Base-by-base conservation (phyloP, 2,329 filamentous ascomycete species). In the Apiospora koreana region DNA sequence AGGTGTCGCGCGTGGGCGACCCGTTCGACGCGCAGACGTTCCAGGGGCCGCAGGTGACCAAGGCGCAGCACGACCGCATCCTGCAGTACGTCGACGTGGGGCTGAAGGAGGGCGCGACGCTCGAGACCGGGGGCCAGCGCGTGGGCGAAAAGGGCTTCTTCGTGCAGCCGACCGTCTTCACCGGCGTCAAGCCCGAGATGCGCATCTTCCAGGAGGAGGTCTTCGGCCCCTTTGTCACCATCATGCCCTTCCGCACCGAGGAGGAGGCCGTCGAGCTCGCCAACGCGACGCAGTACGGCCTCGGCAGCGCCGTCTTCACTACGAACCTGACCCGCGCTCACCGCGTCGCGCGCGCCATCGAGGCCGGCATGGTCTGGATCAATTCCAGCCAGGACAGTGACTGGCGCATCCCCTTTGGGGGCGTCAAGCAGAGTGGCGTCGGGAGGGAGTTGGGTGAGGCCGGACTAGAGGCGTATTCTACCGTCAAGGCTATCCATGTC, bases 141-240 rank as follows among this genome's bases (percentile, higher is more conserved):
- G 91, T 91, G 82, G 93, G 93, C 72, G 79, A 86, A 78, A 91
- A 94, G 87, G 93, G 93, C 72, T 97, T 88, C 97, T 95, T 86
- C 18, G 50, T 58, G 95, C 97, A 82, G 86, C 95, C 86, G 94
- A 94, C 54, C 78, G 94, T 97, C 85, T 97, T 97, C 87, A 91
- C 89, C 82, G 91, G 94, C 79, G 94, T 96, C 75, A 89, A 85
- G 66, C 83, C 90, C 75, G 89, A 95, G 81, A 96, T 96, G 93
- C 95, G 93, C 89, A 96, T 97, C 79, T 91, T 94, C 84, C 89
- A 94, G 82, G 93, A 97, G 85, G 94, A 97, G 86, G 96, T 97
- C 80, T 97, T 97, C 80, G 94, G 94, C 74, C 94, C 94, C 71
- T 94, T 97, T 73, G 93, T 91, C 84, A 88, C 92, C 77, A 91